Evolutionary conservation across 495 filamentous ascomycete species (phyloP).

Genomic region (Neurospora sp.): DNA sequence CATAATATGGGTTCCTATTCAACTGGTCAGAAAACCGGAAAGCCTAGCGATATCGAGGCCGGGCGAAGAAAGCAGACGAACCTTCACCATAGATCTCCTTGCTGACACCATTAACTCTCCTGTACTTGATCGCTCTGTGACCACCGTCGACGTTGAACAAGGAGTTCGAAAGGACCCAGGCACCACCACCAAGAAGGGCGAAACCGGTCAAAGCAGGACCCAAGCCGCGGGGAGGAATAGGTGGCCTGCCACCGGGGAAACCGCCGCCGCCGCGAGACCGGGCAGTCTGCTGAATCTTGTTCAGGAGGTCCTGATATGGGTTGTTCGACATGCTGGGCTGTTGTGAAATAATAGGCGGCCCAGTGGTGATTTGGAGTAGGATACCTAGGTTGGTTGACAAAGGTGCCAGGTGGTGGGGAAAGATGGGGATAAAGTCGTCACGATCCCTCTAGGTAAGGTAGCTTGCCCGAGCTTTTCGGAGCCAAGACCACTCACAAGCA

Average conservation of each 20-base stretch:
- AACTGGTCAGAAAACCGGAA: not conserved
- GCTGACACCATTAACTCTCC: slow-evolving; percentile 82
- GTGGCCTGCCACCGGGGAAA: slow-evolving; percentile 29
- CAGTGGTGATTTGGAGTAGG: slow-evolving; percentile 7
- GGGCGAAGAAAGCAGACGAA: slow-evolving; percentile 27
- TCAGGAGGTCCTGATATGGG: slow-evolving; percentile 35
- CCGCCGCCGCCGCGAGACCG: slow-evolving; percentile 20
- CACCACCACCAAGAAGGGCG: slow-evolving; percentile 53
- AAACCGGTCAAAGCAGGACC: slow-evolving; percentile 25
- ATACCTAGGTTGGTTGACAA: not conserved
- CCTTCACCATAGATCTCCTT: slow-evolving; percentile 97
- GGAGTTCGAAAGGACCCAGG: slow-evolving; percentile 58
- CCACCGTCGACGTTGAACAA: slow-evolving; percentile 99
- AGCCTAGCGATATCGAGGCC: not conserved
- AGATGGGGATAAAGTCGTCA: not conserved
- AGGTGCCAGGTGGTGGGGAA: not conserved
- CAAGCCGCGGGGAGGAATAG: slow-evolving; percentile 12
- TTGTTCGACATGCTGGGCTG: slow-evolving; percentile 36
- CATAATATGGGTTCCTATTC: slow-evolving; percentile 75
- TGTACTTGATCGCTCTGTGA: slow-evolving; percentile 98
- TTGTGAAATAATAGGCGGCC: not conserved
- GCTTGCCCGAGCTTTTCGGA: not conserved
- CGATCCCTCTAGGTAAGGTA: not conserved
- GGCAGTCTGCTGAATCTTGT: slow-evolving; percentile 20
- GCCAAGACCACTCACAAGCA: not conserved